Evolutionary conservation across 768 basidiomycete genomes (phyloP).

Genomic region (Hypsizygus marmoreus): DNA sequence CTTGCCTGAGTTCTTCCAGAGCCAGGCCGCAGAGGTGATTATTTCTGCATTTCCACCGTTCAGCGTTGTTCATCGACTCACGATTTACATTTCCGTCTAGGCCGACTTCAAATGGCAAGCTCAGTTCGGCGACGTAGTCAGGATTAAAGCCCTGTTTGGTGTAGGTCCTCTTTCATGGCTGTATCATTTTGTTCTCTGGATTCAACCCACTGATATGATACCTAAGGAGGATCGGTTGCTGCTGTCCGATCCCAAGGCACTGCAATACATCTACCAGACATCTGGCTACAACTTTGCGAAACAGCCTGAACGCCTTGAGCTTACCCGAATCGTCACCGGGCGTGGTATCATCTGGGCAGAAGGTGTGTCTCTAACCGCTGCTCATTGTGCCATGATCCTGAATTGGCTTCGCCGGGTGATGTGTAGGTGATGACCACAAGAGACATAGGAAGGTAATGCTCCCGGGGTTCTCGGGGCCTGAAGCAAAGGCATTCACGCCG

Average conservation of each 20-base stretch:
- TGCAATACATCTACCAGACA: conserved; percentile 46
- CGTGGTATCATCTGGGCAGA: conserved; percentile 42
- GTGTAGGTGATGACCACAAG: conserved; percentile 43
- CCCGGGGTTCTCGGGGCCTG: conserved; percentile 48
- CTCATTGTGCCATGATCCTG: too few species aligned
- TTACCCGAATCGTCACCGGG: conserved; percentile 37
- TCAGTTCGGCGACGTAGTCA: conserved; percentile 41
- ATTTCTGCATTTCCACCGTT: too few species aligned
- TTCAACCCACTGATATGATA: conserved; percentile 3
- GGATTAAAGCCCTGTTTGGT: conserved; percentile 38
- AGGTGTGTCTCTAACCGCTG: conserved; percentile 29
- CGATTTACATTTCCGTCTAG: too few species aligned
- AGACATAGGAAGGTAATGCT: conserved; percentile 48
- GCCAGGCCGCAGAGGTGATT: conserved; percentile 35
- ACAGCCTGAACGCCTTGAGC: conserved; percentile 36
- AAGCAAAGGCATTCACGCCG: conserved; percentile 40
- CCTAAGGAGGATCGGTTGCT: conserved; percentile 45
- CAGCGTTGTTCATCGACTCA: too few species aligned
- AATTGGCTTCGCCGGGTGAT: too few species aligned
- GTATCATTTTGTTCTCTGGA: neutral
- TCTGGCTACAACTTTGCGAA: conserved; percentile 46
- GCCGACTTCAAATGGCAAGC: conserved; percentile 48
- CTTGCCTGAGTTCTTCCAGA: conserved; percentile 30
- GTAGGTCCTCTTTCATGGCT: conserved; percentile 31
- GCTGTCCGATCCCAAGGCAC: conserved; percentile 50